These are phyloP conservation scores for Croton laevigatus DNA, from an alignment of 441 rosid genomes.

Conservation along the genomic window DNA sequence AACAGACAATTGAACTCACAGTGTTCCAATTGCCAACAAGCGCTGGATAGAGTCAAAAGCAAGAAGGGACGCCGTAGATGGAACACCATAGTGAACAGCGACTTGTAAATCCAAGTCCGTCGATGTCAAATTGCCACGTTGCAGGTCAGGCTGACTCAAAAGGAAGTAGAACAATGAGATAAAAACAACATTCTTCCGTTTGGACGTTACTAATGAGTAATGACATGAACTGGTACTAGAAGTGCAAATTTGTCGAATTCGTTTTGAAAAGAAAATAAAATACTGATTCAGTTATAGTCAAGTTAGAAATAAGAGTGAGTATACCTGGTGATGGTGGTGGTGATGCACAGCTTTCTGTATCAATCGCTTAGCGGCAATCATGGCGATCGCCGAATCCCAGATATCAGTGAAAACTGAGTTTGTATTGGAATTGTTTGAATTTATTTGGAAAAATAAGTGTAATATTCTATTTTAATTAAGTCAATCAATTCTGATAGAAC, in stretches of 20 bases:
- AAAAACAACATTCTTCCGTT: background rate
- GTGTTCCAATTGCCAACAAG: constrained; percentile 54
- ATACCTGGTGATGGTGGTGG: constrained; percentile 20
- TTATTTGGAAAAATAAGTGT: background rate
- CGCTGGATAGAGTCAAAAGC: constrained; percentile 62
- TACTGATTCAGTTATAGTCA: background rate
- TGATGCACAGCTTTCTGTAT: constrained; percentile 50
- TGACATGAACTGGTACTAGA: background rate
- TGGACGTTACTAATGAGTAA: background rate
- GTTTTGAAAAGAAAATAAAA: background rate
- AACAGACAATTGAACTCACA: constrained; percentile 34
- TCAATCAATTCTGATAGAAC: constrained; percentile 17
- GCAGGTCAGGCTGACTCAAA: constrained; percentile 29
- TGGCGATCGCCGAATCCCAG: constrained; percentile 16
- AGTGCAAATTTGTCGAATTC: background rate
- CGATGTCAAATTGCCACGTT: constrained; percentile 35
- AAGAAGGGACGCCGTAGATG: constrained; percentile 59
- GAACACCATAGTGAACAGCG: constrained; percentile 53
- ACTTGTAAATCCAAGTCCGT: constrained; percentile 47
- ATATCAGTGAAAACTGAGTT: background rate
- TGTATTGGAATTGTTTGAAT: background rate
- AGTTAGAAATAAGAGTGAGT: constrained; percentile 9
- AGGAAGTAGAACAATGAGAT: background rate
- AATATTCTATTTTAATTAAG: background rate
- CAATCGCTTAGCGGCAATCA: constrained; percentile 51